phyloP scores from a whole-genome alignment of 2,329 filamentous ascomycete species.

The Calonectria hawksworthii region DNA sequence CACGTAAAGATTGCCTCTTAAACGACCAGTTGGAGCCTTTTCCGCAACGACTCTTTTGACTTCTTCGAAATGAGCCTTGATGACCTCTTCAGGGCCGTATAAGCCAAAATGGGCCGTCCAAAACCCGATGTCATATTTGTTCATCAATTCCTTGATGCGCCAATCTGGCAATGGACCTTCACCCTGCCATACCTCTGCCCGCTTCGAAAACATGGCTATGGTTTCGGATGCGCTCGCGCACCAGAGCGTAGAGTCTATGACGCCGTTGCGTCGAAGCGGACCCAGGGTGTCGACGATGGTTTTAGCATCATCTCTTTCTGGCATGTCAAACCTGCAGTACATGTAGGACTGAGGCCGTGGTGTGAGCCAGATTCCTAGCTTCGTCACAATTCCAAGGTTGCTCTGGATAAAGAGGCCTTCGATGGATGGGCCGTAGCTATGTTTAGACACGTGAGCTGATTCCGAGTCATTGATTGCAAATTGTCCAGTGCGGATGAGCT shows the following conservation, averaged over 20 bases:
- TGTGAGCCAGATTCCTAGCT: neutral
- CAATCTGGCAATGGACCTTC: neutral
- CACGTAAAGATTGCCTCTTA: neutral
- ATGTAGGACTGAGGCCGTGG: neutral
- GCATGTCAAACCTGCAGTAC: neutral
- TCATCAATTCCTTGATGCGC: neutral
- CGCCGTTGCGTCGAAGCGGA: neutral
- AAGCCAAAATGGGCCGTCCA: neutral
- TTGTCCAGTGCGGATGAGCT: neutral
- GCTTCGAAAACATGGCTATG: neutral
- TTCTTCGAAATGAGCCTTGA: neutral
- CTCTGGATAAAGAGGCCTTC: neutral
- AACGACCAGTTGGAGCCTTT: neutral
- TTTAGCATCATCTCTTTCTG: neutral
- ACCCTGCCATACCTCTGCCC: neutral
- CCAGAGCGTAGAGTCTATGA: neutral
- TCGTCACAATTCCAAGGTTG: neutral
- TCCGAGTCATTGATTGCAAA: neutral
- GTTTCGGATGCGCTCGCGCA: neutral
- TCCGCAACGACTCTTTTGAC: neutral
- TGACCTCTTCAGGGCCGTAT: neutral
- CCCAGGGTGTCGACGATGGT: neutral
- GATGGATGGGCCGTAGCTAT: neutral
- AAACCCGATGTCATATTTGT: neutral
- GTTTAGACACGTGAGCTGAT: neutral